Percentiles rank a stretch among this genome's conserved stretches.
Conservation (phyloP, 306 rosid genomes). For the Abrus pulchellus region DNA sequence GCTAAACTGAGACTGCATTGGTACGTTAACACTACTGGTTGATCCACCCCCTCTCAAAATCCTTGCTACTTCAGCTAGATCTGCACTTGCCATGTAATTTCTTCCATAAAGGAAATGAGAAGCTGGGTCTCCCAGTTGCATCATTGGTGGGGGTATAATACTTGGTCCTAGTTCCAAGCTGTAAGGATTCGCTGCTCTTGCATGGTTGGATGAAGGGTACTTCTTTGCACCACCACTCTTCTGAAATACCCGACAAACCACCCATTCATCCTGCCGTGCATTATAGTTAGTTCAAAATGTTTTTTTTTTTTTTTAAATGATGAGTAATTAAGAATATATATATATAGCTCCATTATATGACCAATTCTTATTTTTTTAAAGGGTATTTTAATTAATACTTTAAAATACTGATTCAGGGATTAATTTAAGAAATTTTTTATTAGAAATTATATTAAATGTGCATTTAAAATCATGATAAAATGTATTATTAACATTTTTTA, state of each 20-base stretch:
- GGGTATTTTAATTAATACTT: no score
- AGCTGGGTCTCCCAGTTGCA: slow-evolving; percentile 74
- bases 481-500: no score
- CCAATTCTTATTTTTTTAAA: no score
- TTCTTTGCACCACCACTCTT: slow-evolving; percentile 83
- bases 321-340: no score
- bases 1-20: slow-evolving; percentile 41
- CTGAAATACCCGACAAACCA: slow-evolving; percentile 83
- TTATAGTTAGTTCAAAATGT: background rate
- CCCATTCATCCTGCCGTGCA: slow-evolving; percentile 89
- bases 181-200: slow-evolving; percentile 74
- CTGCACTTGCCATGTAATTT: slow-evolving; percentile 59
- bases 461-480: no score
- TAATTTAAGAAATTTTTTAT: no score
- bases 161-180: slow-evolving; percentile 65
- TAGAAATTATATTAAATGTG: no score
- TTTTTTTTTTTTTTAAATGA: no score
- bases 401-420: no score
- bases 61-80: slow-evolving; percentile 71
- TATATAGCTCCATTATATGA: no score
- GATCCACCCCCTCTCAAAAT: slow-evolving; percentile 66
- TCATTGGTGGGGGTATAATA: slow-evolving; percentile 57
- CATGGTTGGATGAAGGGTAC: slow-evolving; percentile 64
- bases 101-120: slow-evolving; percentile 71
- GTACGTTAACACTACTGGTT: slow-evolving; percentile 20